Evolutionary conservation across 192 early-diverging fungal species (phyloP).

Genomic region (Ambispora gerdemannii): DNA sequence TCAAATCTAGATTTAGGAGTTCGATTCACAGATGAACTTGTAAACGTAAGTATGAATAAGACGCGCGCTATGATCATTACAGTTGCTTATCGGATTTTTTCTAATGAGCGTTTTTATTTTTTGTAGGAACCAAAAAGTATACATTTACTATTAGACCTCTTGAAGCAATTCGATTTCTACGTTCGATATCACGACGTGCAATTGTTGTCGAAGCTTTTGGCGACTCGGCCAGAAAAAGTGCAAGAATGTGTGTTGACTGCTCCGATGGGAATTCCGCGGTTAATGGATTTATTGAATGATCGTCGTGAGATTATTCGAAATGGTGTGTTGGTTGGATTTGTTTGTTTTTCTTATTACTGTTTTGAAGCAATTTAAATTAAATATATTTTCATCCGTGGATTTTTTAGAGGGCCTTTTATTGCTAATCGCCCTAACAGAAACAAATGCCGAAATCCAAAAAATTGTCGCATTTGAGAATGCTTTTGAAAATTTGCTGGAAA

Average conservation of each 20-base stretch:
- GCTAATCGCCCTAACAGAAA: constrained; percentile 86
- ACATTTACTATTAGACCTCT: constrained; percentile 76
- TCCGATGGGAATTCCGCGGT: constrained; percentile 77
- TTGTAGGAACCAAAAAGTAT: constrained; percentile 67
- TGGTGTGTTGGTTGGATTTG: constrained; percentile 48
- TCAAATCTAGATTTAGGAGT: constrained; percentile 25
- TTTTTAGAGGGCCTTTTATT: constrained; percentile 86
- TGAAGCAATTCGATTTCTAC: constrained; percentile 92
- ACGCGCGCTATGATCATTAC: constrained; percentile 26
- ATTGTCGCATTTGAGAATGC: constrained; percentile 98
- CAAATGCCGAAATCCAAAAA: constrained; percentile 96
- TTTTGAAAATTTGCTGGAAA: constrained; percentile 87
- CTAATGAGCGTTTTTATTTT: constrained; percentile 45
- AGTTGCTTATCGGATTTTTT: background rate
- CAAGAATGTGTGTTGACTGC: constrained; percentile 84
- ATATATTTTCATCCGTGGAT: background rate
- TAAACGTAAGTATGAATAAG: constrained; percentile 38
- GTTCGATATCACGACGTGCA: constrained; percentile 90
- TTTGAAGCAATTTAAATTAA: constrained; percentile 11
- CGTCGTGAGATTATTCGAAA: constrained; percentile 94
- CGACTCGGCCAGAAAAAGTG: constrained; percentile 56
- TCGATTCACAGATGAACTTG: constrained; percentile 42
- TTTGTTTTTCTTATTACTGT: background rate
- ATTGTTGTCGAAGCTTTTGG: constrained; percentile 73
- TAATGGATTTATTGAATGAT: constrained; percentile 94